Percentiles rank a stretch among this genome's conserved stretches.
Conservation (phyloP, 1,139 yeast genomes). For the Yamadazyma pseudoaaseri region DNA sequence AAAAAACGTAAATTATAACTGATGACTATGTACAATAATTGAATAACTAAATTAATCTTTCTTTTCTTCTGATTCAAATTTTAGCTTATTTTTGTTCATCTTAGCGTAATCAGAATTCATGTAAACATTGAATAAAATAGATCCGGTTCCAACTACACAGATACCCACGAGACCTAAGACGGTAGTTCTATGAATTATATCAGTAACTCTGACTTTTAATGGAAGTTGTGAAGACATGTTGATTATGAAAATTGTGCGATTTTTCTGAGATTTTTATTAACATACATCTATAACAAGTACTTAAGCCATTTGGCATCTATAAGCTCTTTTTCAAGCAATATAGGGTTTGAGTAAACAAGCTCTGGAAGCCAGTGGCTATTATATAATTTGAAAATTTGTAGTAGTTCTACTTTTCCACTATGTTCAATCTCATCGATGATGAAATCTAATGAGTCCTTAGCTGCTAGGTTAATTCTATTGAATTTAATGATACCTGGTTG, state of each 20-base stretch:
- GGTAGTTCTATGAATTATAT: slow-evolving; percentile 78
- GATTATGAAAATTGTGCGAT: slow-evolving; percentile 1
- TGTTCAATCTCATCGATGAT: slow-evolving; percentile 27
- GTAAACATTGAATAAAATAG: slow-evolving; percentile 61
- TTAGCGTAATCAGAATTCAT: slow-evolving; percentile 50
- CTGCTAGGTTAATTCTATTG: slow-evolving; percentile 22
- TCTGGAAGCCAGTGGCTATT: slow-evolving; percentile 45
- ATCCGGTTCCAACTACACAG: slow-evolving; percentile 50
- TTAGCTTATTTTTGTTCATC: slow-evolving; percentile 42
- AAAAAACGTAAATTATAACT: slow-evolving; percentile 2
- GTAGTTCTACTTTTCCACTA: slow-evolving; percentile 22
- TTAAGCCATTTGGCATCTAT: slow-evolving; percentile 39
- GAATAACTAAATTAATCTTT: slow-evolving; percentile 6
- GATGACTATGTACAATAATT: slow-evolving; percentile 10
- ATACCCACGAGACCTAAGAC: slow-evolving; percentile 75
- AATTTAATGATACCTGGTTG: slow-evolving; percentile 6
- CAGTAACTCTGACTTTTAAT: slow-evolving; percentile 59
- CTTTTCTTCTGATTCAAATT: slow-evolving; percentile 33
- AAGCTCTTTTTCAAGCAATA: slow-evolving; percentile 36
- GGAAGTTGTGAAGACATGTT: slow-evolving; percentile 38
- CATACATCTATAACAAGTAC: slow-evolving; percentile 29
- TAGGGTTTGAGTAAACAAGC: slow-evolving; percentile 42
- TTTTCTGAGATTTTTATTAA: neutral
- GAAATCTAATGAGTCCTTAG: slow-evolving; percentile 25
- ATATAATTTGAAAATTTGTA: slow-evolving; percentile 35